Evolutionary conservation across 495 filamentous ascomycete genomes (phyloP).

Genomic region (Xylaria grammica): DNA sequence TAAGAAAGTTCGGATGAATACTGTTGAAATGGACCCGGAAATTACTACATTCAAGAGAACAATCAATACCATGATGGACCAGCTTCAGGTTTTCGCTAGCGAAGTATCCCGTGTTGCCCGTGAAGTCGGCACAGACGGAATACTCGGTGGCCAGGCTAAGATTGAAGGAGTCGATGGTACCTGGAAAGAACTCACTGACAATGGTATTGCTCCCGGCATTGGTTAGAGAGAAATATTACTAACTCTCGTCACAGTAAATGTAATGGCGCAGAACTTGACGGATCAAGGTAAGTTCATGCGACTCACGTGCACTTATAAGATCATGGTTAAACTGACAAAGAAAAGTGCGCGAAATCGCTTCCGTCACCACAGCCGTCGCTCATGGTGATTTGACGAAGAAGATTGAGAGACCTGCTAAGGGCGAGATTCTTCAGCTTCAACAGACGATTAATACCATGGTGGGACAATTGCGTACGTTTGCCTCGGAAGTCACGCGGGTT

Average conservation of each 20-base stretch:
- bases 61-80: conserved; percentile 98
- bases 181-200: conserved; percentile 97
- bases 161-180: conserved; percentile 95
- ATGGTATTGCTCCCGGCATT: conserved; percentile 60
- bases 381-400: conserved; percentile 96
- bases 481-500: conserved; percentile 94
- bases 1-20: conserved; percentile 97
- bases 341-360: conserved; percentile 90
- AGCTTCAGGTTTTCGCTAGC: conserved; percentile 94
- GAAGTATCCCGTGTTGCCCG: conserved; percentile 96
- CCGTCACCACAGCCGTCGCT: conserved; percentile 94
- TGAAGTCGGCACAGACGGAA: conserved; percentile 97
- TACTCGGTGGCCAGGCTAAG: conserved; percentile 94
- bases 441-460: conserved; percentile 99
- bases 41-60: conserved; percentile 99
- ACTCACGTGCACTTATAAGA: not conserved
- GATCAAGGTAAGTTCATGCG: conserved; percentile 54
- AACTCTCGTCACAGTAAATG: conserved; percentile 70
- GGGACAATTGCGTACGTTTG: conserved; percentile 95
- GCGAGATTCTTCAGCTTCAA: conserved; percentile 94
- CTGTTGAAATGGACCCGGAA: conserved; percentile 97
- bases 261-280: conserved; percentile 84
- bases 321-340: conserved; percentile 25
- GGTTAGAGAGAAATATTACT: conserved; percentile 18
- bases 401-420: conserved; percentile 90